These are phyloP conservation scores for Dactylellina cionopaga DNA, from an alignment of 2,329 filamentous ascomycete species.

Conservation along the genomic window DNA sequence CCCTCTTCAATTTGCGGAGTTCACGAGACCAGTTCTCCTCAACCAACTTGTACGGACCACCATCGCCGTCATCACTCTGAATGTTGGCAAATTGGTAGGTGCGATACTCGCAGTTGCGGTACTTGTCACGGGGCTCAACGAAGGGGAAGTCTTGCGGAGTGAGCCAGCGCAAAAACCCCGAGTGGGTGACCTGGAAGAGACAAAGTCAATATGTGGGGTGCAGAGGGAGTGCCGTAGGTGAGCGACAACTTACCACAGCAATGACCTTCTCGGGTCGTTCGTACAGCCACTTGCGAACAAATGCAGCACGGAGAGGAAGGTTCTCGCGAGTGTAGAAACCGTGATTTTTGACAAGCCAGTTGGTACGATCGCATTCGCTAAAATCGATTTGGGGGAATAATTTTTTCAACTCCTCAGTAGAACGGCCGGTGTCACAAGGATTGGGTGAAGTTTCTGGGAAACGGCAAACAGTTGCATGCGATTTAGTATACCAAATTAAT, in stretches of 20 bases:
- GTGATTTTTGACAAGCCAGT: constrained; percentile 41
- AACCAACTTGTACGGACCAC: constrained; percentile 38
- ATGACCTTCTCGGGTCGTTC: constrained; percentile 45
- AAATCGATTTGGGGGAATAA: constrained; percentile 27
- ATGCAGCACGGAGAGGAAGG: constrained; percentile 28
- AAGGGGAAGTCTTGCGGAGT: constrained; percentile 45
- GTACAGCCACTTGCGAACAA: constrained; percentile 43
- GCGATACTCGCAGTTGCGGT: constrained; percentile 44
- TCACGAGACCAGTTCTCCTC: constrained; percentile 47
- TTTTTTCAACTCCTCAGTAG: constrained; percentile 18
- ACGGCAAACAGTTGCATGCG: not conserved
- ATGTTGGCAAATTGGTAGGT: constrained; percentile 26
- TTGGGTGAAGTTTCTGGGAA: constrained; percentile 37
- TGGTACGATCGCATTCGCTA: constrained; percentile 32
- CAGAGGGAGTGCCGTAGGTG: no score
- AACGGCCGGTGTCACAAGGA: constrained; percentile 39
- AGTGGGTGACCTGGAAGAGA: constrained; percentile 38
- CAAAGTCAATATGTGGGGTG: not conserved
- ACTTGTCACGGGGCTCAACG: constrained; percentile 40
- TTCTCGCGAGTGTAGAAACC: constrained; percentile 47
- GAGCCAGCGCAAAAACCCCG: constrained; percentile 44
- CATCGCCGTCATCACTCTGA: constrained; percentile 28
- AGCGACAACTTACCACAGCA: constrained; percentile 28
- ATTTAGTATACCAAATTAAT: no score
- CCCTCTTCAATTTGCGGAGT: constrained; percentile 19